phyloP scores from a whole-genome alignment of 768 basidiomycete species.

The Collybiopsis luxurians region DNA sequence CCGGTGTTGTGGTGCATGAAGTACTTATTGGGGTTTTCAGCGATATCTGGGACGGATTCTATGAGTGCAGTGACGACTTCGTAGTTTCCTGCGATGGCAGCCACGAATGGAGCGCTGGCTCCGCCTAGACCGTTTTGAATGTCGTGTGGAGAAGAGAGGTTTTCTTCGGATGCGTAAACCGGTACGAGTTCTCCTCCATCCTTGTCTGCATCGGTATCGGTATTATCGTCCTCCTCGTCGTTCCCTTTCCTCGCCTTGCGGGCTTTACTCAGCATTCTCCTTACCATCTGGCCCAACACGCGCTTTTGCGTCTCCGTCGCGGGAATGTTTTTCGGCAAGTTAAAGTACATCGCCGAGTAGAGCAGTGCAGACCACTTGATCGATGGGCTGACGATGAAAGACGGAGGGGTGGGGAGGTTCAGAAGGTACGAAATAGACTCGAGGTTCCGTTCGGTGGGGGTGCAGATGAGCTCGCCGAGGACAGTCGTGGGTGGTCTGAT shows the following conservation, averaged over 20 bases:
- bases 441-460: slow-evolving; percentile 7
- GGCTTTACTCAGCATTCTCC: neutral
- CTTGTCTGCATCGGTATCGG: too few species aligned
- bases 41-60: neutral
- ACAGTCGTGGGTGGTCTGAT: slow-evolving; percentile 2
- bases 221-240: too few species aligned
- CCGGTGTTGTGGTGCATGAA: neutral
- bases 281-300: neutral
- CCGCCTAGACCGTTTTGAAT: neutral
- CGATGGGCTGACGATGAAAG: slow-evolving; percentile 3
- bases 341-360: too few species aligned
- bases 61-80: neutral
- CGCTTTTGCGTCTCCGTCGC: neutral
- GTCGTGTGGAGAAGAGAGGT: neutral
- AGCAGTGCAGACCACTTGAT: neutral
- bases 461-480: slow-evolving; percentile 7
- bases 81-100: neutral
- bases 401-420: neutral
- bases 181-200: too few species aligned
- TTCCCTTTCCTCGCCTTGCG: too few species aligned
- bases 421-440: slow-evolving; percentile 1
- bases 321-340: neutral
- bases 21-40: neutral
- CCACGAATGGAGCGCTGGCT: neutral
- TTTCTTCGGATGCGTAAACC: neutral